These are phyloP conservation scores for Hypoxylon lenormandii DNA, from an alignment of 495 filamentous ascomycete genomes.

Conservation along the genomic window DNA sequence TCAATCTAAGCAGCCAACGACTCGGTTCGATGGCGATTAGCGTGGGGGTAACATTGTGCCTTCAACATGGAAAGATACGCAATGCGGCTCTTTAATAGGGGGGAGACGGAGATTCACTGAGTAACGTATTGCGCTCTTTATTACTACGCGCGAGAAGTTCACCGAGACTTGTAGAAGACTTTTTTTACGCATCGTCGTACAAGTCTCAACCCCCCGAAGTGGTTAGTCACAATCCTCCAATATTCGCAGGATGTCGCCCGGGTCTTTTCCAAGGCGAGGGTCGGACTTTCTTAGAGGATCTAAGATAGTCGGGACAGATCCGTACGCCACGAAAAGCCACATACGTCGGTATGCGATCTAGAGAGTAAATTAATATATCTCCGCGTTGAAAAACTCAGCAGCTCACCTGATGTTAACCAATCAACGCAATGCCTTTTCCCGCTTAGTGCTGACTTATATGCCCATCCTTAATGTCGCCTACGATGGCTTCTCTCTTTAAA, in stretches of 20 bases:
- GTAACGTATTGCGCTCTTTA: slow-evolving; percentile 14
- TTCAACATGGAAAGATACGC: slow-evolving; percentile 32
- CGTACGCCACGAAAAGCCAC: slow-evolving; percentile 30
- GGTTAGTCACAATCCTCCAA: slow-evolving; percentile 23
- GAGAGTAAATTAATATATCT: too few species aligned
- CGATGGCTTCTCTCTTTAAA: too few species aligned
- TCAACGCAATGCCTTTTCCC: too few species aligned
- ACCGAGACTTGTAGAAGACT: slow-evolving; percentile 8
- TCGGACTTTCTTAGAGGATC: slow-evolving; percentile 34
- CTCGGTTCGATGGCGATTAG: slow-evolving; percentile 19
- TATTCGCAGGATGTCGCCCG: slow-evolving; percentile 9
- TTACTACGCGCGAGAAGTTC: slow-evolving; percentile 17
- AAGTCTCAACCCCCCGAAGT: slow-evolving; percentile 12
- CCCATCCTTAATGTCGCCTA: too few species aligned
- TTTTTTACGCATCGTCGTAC: not conserved
- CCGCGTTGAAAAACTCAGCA: too few species aligned
- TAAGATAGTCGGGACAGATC: slow-evolving; percentile 33
- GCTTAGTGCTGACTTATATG: not conserved
- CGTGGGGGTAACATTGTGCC: slow-evolving; percentile 40
- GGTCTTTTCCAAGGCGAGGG: not conserved
- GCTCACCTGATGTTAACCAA: too few species aligned
- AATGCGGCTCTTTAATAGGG: slow-evolving; percentile 41
- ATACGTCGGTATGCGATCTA: slow-evolving; percentile 14
- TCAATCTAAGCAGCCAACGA: slow-evolving; percentile 22
- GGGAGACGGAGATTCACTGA: slow-evolving; percentile 4